Evolutionary conservation across 371 early-diverging fungal species (phyloP), one percentile per base, ranked within the genome.

Genomic region (Mortierella sp.): DNA sequence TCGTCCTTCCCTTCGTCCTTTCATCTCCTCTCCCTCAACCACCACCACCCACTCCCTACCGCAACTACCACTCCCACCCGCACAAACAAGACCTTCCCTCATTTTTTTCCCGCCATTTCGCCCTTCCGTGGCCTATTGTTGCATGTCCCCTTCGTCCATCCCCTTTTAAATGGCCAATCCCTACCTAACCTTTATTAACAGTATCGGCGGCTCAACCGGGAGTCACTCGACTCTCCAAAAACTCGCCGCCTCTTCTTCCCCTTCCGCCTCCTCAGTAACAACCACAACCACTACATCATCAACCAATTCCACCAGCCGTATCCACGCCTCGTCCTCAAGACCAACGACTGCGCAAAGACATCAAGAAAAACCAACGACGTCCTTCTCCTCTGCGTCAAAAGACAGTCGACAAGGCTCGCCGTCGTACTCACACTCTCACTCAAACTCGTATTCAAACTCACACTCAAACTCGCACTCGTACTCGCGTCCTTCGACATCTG

Each of bases 211-310:
- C 70, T 74, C 84, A 65, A 75, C 77, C 46, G 86, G 77, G 71
- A 79, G 82, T 78, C 79, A 82, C 71, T 79, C 86, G 71, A 86
- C 82, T 72, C 82, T 86, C 77, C 79, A 86, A 44, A 86, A 86
- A 76, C 82, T 86, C 46, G 86, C 86, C 48, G 60, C 81, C 5
- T 27, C 83, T 16, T 58, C 71, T 35, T 65, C 77, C 32, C 41
- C 68, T 51, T 74, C 79, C 44, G 54, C 74, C n/a, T 72, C 68
- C 5, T 68, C 68, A 18, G 16, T 27, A 16, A 32, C 63, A 32
- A 63, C 35, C 35, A 35, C 63, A 5, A 63, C 63, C 16, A 63
- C 63, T 3, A 35, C 63, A 16, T 6, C 21, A 16, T 41, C 68
- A 35, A 68, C 68, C 76, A 56, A 49, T 68, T 65, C 76, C 48